Percentiles rank a stretch among this genome's conserved stretches.
Conservation (phyloP, 108 stramenopile species). For the Nitzschia sp. region DNA sequence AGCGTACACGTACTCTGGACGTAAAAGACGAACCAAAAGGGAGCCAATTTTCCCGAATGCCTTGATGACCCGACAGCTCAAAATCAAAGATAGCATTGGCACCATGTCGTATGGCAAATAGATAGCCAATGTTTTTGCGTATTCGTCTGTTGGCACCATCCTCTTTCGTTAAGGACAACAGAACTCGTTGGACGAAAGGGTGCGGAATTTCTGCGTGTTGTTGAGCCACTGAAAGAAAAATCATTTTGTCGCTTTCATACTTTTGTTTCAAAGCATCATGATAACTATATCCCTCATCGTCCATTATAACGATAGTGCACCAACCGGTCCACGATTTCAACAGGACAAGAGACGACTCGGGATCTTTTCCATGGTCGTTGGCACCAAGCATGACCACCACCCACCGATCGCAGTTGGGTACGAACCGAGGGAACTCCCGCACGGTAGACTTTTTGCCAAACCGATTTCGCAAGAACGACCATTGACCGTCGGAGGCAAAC, state of each 20-base stretch:
- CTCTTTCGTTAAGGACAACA: background rate
- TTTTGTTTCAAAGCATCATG: background rate
- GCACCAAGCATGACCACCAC: background rate
- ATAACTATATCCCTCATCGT: background rate
- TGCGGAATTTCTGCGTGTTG: background rate
- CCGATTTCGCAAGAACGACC: background rate
- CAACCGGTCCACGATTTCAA: background rate
- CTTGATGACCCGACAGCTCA: conserved; percentile 19
- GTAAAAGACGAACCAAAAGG: background rate
- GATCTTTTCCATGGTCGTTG: background rate
- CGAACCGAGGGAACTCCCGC: background rate
- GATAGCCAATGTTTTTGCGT: conserved; percentile 63
- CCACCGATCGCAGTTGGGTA: background rate
- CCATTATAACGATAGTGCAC: background rate
- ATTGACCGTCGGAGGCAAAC: background rate
- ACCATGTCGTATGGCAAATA: conserved; percentile 53
- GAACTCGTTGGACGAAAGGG: background rate
- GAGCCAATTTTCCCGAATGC: background rate
- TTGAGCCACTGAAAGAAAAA: background rate
- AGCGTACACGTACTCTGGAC: background rate
- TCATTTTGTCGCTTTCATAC: background rate
- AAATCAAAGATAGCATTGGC: conserved; percentile 58
- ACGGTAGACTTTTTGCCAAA: background rate
- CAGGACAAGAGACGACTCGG: background rate
- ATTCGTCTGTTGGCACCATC: no score